Conservation (phyloP, 257 asterid genomes). For the Ilex aquifolium region DNA sequence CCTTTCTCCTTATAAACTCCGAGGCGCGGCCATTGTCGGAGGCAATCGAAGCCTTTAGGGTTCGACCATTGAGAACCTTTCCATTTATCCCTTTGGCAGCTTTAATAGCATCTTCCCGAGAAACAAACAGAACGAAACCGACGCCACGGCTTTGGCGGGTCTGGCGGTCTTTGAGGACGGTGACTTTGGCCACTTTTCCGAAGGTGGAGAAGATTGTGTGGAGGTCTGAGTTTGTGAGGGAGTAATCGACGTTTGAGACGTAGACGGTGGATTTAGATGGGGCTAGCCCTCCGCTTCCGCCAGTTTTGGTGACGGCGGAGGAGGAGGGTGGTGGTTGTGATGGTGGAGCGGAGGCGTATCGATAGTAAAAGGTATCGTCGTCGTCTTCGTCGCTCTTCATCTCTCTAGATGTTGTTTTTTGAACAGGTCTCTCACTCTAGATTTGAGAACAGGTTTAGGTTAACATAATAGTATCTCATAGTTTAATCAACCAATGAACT, state of each 20-base stretch:
- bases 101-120: conserved; percentile 69
- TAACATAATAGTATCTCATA: too few relatives aligned
- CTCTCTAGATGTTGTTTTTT: not conserved
- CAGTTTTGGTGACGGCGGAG: conserved; percentile 29
- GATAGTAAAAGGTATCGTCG: conserved; percentile 69
- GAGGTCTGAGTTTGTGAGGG: conserved; percentile 81
- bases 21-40: conserved; percentile 89
- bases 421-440: too few relatives aligned
- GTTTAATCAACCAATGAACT: too few relatives aligned
- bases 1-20: conserved; percentile 78
- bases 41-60: conserved; percentile 84
- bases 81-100: conserved; percentile 69
- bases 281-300: conserved; percentile 73
- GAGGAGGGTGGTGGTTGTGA: conserved; percentile 36
- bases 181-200: conserved; percentile 93
- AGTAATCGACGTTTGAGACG: conserved; percentile 82
- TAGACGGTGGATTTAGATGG: conserved; percentile 95
- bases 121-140: conserved; percentile 73
- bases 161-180: conserved; percentile 76
- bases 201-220: conserved; percentile 92
- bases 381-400: conserved; percentile 43
- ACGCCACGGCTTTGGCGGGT: conserved; percentile 90
- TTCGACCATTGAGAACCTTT: conserved; percentile 70
- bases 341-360: conserved; percentile 51
- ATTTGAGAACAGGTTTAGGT: too few relatives aligned